Evolutionary conservation across 106 monocot species (phyloP), one percentile per base, ranked within the genome.

Genomic region (Phalaenopsis equestris): DNA sequence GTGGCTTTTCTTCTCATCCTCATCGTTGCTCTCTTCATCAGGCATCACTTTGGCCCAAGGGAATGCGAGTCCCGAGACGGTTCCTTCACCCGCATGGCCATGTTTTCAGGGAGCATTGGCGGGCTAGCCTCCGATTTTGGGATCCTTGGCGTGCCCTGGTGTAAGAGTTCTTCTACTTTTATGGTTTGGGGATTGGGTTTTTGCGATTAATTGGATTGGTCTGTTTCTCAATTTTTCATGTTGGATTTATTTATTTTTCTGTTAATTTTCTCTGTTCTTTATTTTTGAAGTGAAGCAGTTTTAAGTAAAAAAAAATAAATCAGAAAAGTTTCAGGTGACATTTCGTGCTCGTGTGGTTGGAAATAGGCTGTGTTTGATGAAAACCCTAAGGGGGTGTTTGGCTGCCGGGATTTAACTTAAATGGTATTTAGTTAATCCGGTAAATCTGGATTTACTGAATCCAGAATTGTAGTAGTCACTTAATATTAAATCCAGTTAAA

Each of bases 121-220:
- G 96, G 91, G 2, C 70, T 93, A 15, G 90, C 90, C 39, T 98
- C 94, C 45, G 94, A 94, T 58, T 98, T 94, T 81, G 98, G 98
- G 56, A 88, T 88, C 46, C 98, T 98, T 80, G 98, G 98, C 72
- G 98, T 98, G 24, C 98, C 98, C 79, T 92, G 91, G 90, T 98
- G 98, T 98, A 87, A 89, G 89, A 56, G 17, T 67, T 55, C 78
- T 72, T 43, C 30, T 41, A 5, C 21, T 75, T 41, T 65, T 48
- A 17, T 42, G 1, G 6, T 61, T 36, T 79, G 19, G 46, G n/a
- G 73, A 12, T 41, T 41, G 12, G 41, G 6, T 73, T 9, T 38
- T 52, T 52, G 12, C 52, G 38, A 39, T 52, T 75, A 3, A 2
- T 49, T 5, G 9, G 74, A 39, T 55, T 56, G 65, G n/a, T 42